Conservation (phyloP, 164 flowering plant genomes). For the Liriodendron chinense region DNA sequence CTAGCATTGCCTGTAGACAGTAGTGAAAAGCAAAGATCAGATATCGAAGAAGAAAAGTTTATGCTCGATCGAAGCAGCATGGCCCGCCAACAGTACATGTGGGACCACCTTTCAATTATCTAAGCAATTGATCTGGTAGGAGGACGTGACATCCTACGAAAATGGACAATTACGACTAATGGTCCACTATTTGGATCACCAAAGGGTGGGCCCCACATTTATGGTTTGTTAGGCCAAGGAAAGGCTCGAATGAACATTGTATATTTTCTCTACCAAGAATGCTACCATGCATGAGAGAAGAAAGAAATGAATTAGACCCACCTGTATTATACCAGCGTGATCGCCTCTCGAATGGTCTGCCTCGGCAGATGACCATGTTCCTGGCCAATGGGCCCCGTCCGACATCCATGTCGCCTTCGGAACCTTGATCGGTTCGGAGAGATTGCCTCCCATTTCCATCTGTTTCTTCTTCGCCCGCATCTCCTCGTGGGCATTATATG, state of each 20-base stretch:
- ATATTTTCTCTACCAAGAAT: slow-evolving; percentile 22
- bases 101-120: not conserved
- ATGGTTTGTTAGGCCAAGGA: no score
- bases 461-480: slow-evolving; percentile 59
- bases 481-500: slow-evolving; percentile 82
- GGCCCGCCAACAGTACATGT: not conserved
- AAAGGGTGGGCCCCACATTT: no score
- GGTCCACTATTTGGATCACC: no score
- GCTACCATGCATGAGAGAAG: no score
- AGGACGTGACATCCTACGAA: not conserved
- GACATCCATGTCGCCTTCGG: slow-evolving; percentile 96
- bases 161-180: no score
- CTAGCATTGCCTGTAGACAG: slow-evolving; percentile 64
- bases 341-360: slow-evolving; percentile 79
- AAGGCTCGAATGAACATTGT: no score
- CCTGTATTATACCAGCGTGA: slow-evolving; percentile 93
- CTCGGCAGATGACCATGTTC: slow-evolving; percentile 75
- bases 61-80: not conserved
- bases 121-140: not conserved
- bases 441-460: slow-evolving; percentile 51
- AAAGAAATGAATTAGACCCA: slow-evolving; percentile 16
- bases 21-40: not conserved
- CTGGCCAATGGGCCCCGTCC: slow-evolving; percentile 92
- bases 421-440: slow-evolving; percentile 47
- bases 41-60: not conserved